phyloP scores from a whole-genome alignment of 2,329 filamentous ascomycete genomes.

The Penicillium fuscoglaucum region DNA sequence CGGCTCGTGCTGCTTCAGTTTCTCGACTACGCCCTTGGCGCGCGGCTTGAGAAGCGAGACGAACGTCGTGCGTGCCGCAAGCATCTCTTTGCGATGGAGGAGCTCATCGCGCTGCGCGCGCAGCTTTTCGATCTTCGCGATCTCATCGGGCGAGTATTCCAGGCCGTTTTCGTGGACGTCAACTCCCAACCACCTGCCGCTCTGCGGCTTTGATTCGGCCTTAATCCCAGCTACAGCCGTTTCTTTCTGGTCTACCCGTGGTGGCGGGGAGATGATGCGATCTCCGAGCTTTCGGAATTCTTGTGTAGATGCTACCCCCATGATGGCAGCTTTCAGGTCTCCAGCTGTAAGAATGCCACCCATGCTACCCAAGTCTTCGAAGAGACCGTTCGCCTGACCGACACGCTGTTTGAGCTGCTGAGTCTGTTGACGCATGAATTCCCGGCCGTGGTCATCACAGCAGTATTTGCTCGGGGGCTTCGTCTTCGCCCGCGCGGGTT shows the following conservation, averaged over 20 bases:
- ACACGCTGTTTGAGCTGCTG: conserved; percentile 32
- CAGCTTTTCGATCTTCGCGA: conserved; percentile 41
- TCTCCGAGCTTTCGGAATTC: conserved; percentile 47
- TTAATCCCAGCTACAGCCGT: conserved; percentile 13
- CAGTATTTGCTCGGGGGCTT: conserved; percentile 51
- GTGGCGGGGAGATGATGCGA: conserved; percentile 37
- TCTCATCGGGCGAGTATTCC: conserved; percentile 41
- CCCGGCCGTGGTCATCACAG: conserved; percentile 49
- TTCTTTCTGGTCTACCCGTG: conserved; percentile 23
- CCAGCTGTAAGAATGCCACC: conserved; percentile 44
- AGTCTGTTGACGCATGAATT: conserved; percentile 44
- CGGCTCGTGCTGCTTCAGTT: conserved; percentile 46
- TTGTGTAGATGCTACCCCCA: conserved; percentile 38
- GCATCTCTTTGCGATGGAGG: conserved; percentile 41
- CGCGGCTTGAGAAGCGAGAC: conserved; percentile 45
- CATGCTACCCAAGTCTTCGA: conserved; percentile 42
- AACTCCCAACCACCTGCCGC: conserved; percentile 31
- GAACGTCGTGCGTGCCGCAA: conserved; percentile 45
- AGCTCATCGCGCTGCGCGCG: conserved; percentile 37
- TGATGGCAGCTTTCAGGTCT: conserved; percentile 46
- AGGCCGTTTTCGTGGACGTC: conserved; percentile 32
- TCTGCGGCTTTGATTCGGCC: conserved; percentile 16
- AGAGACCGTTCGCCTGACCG: conserved; percentile 21
- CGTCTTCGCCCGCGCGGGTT: conserved; percentile 46
- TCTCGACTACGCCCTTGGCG: conserved; percentile 45